Base-by-base conservation (phyloP, 148 eudicot genomes). In the Rhododendron molle region DNA sequence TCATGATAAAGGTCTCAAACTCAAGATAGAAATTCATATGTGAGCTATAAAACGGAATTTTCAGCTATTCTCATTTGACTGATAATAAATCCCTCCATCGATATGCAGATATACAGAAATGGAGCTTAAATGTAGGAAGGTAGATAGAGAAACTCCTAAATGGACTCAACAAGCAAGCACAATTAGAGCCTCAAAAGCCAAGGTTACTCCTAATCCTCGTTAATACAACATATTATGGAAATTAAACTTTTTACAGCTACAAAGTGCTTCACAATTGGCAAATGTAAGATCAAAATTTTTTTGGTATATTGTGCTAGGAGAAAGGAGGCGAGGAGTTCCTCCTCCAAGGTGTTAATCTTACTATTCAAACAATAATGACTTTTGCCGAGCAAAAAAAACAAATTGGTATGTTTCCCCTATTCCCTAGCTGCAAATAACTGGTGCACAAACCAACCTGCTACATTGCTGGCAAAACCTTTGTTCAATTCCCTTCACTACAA, bases 391-490 rank as follows among this genome's bases (percentile, higher is more conserved):
- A 32, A 43, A 46, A 50, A 14, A 50, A 50, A 13, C 14, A 12
- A 50, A 50, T 14, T 56, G 7, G 9, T 56, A 15, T 56, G 1
- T 20, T 56, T 56, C 60, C 60, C 65, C 71, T 7, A n/a, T 62
- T 62, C 4, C 13, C 3, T 62, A 9, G 73, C 16, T 67, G 73
- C 73, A 67, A n/a, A 67, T 14, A 50, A 52, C 36, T 9, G 82
- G n/a, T 72, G 69, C 78, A 88, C 81, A 79, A 89, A 40, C 89
- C 46, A 67, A 97, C 99, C 99, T 95, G 96, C 99, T 97, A 88
- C 99, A 97, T 86, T 97, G 98, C 93, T 97, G 99, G 87, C 99
- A 97, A 90, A 97, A 97, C 84, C 99, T 94, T 60, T 95, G 98
- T 82, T 93, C 93, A 46, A 93, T 88, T 44, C 98, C 95, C 85